Evolutionary conservation across 306 rosid species (phyloP).

Genomic region (Parietaria judaica): DNA sequence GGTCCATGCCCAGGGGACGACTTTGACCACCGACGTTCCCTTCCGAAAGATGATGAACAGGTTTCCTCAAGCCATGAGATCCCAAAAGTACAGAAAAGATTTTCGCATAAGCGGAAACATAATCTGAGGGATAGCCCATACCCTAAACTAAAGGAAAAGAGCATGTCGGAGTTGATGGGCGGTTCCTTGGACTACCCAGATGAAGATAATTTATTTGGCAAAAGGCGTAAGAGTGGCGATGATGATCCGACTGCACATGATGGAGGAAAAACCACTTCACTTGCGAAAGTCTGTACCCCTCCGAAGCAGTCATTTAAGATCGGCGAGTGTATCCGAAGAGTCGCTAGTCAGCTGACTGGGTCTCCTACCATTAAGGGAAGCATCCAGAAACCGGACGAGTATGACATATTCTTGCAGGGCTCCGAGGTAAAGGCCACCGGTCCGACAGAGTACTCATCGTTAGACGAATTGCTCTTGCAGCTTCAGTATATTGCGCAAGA

Average conservation of each 20-base stretch:
- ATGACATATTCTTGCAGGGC: slow-evolving; percentile 1
- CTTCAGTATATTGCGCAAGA: slow-evolving; percentile 60
- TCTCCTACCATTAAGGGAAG: slow-evolving; percentile 44
- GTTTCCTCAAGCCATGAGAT: slow-evolving; percentile 28
- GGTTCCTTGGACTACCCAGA: slow-evolving; percentile 38
- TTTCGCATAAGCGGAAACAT: slow-evolving; percentile 66
- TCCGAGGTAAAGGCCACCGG: slow-evolving; percentile 24
- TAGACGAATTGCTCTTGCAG: slow-evolving; percentile 56
- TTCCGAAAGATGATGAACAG: slow-evolving; percentile 32
- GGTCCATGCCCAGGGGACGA: slow-evolving; percentile 20
- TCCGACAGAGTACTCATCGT: slow-evolving; percentile 52
- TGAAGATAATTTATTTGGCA: slow-evolving; percentile 36
- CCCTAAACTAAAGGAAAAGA: slow-evolving; percentile 58
- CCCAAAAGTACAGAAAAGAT: slow-evolving; percentile 26
- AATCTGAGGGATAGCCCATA: slow-evolving; percentile 46
- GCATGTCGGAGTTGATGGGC: slow-evolving; percentile 65
- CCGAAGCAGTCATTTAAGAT: slow-evolving; percentile 67
- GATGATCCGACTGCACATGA: slow-evolving; percentile 42
- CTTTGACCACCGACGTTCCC: slow-evolving; percentile 30
- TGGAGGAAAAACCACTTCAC: slow-evolving; percentile 50
- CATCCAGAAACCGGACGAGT: slow-evolving; percentile 44
- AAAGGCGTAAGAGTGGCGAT: slow-evolving; percentile 49
- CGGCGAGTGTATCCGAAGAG: slow-evolving; percentile 91
- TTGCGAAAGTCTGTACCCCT: slow-evolving; percentile 40
- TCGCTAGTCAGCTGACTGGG: slow-evolving; percentile 81